Conservation (phyloP, 768 basidiomycete genomes). For the Tulasnella calospora region DNA sequence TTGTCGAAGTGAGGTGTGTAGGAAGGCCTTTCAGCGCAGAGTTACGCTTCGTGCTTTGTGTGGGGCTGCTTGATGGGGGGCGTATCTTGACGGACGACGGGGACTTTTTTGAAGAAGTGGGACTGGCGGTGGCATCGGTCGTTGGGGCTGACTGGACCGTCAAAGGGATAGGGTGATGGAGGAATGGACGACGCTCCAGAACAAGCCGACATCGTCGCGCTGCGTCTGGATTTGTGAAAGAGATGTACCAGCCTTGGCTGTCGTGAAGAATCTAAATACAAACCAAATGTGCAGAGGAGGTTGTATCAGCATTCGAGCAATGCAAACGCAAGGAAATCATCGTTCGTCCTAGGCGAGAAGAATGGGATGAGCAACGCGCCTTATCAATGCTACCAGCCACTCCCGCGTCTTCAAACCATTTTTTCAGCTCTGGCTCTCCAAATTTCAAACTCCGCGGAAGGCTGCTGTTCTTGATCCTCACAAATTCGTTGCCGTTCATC, state of each 20-base stretch:
- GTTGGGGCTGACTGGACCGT: constrained; percentile 33
- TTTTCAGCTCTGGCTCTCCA: constrained; percentile 1
- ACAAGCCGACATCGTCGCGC: constrained; percentile 68
- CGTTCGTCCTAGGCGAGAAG: not conserved
- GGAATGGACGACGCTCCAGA: constrained; percentile 38
- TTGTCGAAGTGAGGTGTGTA: not conserved
- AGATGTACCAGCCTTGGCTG: constrained; percentile 70
- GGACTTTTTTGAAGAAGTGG: not conserved
- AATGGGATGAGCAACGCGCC: constrained; percentile 45
- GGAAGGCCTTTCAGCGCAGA: not conserved
- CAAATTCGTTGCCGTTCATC: constrained; percentile 61
- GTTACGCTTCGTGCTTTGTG: not conserved
- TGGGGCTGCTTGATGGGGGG: not conserved
- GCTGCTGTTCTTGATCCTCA: constrained; percentile 51
- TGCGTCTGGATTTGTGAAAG: constrained; percentile 58
- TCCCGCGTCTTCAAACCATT: not conserved
- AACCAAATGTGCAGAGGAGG: not conserved
- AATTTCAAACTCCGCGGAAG: constrained; percentile 37
- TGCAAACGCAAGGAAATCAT: not conserved
- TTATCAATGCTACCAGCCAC: constrained; percentile 47
- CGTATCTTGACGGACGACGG: not conserved
- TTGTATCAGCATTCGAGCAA: not conserved
- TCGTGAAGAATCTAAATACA: constrained; percentile 61
- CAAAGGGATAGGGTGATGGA: constrained; percentile 32
- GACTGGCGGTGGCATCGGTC: constrained; percentile 41